phyloP scores from a whole-genome alignment of 495 filamentous ascomycete genomes.

The Podospora bellae-mahoneyi region DNA sequence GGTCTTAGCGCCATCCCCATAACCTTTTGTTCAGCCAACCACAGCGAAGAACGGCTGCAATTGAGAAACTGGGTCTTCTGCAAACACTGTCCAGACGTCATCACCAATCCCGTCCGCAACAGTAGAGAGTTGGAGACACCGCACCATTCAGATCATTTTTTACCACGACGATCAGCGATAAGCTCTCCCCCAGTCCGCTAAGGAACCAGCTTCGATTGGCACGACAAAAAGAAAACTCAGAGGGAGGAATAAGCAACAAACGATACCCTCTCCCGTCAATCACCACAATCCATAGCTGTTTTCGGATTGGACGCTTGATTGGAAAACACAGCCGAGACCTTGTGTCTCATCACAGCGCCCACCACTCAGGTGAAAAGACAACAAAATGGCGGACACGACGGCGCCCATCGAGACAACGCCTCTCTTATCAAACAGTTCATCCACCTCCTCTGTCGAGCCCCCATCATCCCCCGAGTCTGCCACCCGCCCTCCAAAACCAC shows the following conservation, averaged over 20 bases:
- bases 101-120: slow-evolving; percentile 1
- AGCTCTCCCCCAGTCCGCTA: background rate
- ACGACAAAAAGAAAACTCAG: background rate
- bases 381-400: background rate
- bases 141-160: background rate
- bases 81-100: slow-evolving; percentile 10
- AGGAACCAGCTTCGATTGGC: background rate
- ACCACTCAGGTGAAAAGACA: background rate
- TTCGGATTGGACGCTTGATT: background rate
- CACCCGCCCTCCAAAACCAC: slow-evolving; percentile 33
- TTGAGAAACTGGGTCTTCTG: slow-evolving; percentile 4
- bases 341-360: background rate
- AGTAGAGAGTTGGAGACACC: background rate
- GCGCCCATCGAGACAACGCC: background rate
- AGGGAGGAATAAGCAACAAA: background rate
- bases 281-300: background rate
- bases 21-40: slow-evolving; percentile 3
- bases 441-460: background rate
- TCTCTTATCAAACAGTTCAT: background rate
- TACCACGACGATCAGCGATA: background rate
- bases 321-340: background rate
- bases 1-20: slow-evolving; percentile 4
- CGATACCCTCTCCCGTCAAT: background rate
- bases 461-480: slow-evolving; percentile 33
- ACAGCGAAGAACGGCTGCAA: slow-evolving; percentile 1